Base-by-base conservation (phyloP, 768 basidiomycete genomes). In the Rhodotorula toruloides region DNA sequence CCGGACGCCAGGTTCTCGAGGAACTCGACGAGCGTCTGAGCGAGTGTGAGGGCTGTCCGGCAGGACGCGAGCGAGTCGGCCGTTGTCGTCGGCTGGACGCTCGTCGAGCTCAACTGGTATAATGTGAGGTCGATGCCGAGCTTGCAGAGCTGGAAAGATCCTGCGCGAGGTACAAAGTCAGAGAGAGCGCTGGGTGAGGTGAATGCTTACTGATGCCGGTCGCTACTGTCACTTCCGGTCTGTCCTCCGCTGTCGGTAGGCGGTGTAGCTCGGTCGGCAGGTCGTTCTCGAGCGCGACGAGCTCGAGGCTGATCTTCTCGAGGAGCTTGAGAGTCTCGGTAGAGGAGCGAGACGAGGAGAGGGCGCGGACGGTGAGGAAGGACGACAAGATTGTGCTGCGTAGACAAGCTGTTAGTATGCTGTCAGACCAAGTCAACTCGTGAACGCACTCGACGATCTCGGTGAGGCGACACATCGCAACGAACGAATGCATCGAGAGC, bases 401-500 rank as follows among this genome's bases (percentile, higher is more conserved):
- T 21, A 3, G n/a, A 11, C 5, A 37, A 19, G 22, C 36, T 29
- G 59, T 40, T 34, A 57, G 59, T 31, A 34, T 52, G 44, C 57
- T 50, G n/a, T 54, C 52, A 32, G 55, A 58, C 36, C 27, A 54
- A 36, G n/a, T 36, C 25, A 2, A 54, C 46, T 10, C 10, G 46
- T 3, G 27, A 37, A 25, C 59, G 19, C 42, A 54, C 49, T 72
- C 64, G 54, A 68, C 52, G 61, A 72, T 60, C 13, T 43, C 9
- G 12, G 67, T 52, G 3, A 72, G 67, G 42, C 56, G 36, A 39
- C 50, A 49, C 54, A 54, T 52, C 1, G 60, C 71, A 31, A 65
- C 54, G 63, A 65, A 72, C 21, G 71, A 64, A 22, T 50, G 29
- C 0, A 42, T 34, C 1, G 71, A 68, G 31, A 58, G 58, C 37